Evolutionary conservation across 441 rosid genomes (phyloP), one percentile per base, ranked within the genome.

Genomic region (Gossypium laxum): DNA sequence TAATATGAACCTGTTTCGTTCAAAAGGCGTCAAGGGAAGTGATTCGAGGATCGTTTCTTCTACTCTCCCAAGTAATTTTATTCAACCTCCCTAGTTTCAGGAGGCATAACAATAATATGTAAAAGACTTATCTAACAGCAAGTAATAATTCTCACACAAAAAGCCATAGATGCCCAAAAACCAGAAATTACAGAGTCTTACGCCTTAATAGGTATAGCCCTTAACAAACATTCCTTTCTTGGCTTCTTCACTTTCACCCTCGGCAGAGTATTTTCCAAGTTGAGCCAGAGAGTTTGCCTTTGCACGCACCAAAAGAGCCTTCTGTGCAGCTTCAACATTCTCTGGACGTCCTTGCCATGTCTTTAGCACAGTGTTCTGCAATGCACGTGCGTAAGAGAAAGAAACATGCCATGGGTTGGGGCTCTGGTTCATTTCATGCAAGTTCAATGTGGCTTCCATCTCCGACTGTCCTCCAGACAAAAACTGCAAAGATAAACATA

Each of bases 351-450:
- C 99, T 80, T 92, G 90, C 99, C 99, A 94, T 70, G 98, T 88
- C 87, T 90, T 94, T 10, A 94, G 91, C 82, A 90, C 98, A 0
- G 91, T 84, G 85, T 94, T 94, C 81, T 94, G 99, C 66, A 94
- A 82, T 6, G 98, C 99, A 38, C 98, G 94, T 24, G 99, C 98
- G 61, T 94, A 94, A 1, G 99, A 94, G 89, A 94, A 94, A 60
- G 99, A 94, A 56, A 94, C 93, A 7, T 90, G 99, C 99, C 99
- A 94, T 1, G 99, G 98, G 86, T 92, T 94, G 72, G 97, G 96
- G 77, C 83, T 84, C 74, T 92, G 98, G 90, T 94, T 94, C 98
- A 94, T 94, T 1, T 97, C 93, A 2, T 91, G 86, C 62, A 94
- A 80, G 87, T 94, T 94, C 68, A 89, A 83, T 5, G 98, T 94